These are phyloP conservation scores for Phytopythium montanum DNA, from an alignment of 352 stramenopile genomes.

Conservation along the genomic window DNA sequence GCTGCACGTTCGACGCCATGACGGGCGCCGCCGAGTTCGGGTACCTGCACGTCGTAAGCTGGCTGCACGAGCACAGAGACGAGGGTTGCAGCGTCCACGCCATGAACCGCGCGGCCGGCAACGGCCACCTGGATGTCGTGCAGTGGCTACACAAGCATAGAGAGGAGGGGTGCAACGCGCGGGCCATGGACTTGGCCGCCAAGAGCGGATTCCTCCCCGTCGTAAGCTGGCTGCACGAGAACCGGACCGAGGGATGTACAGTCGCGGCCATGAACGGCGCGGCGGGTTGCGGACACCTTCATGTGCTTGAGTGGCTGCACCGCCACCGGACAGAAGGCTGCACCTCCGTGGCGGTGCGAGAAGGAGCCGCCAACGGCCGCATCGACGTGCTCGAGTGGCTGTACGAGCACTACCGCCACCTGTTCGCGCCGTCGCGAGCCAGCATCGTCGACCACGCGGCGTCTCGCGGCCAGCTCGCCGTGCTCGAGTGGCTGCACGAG, in stretches of 20 bases:
- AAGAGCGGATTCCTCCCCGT: slow-evolving; percentile 46
- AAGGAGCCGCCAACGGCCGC: slow-evolving; percentile 38
- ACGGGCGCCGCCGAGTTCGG: slow-evolving; percentile 31
- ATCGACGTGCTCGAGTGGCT: slow-evolving; percentile 39
- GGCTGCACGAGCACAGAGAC: slow-evolving; percentile 27
- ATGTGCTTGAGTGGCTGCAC: slow-evolving; percentile 55
- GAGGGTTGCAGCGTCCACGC: slow-evolving; percentile 38
- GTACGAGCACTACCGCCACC: slow-evolving; percentile 17
- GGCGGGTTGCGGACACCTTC: slow-evolving; percentile 37
- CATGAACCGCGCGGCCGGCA: slow-evolving; percentile 43
- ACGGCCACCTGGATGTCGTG: slow-evolving; percentile 42
- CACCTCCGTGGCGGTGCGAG: slow-evolving; percentile 21
- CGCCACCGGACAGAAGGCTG: slow-evolving; percentile 33
- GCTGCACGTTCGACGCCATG: slow-evolving; percentile 36
- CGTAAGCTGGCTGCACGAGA: slow-evolving; percentile 44
- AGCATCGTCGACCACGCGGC: slow-evolving; percentile 42
- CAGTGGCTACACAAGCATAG: slow-evolving; percentile 38
- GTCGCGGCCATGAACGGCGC: slow-evolving; percentile 46
- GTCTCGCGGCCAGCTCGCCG: slow-evolving; percentile 23
- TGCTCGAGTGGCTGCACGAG: slow-evolving; percentile 38
- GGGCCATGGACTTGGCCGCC: slow-evolving; percentile 46
- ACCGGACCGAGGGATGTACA: slow-evolving; percentile 36
- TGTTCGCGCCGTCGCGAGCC: slow-evolving; percentile 22
- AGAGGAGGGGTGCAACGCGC: slow-evolving; percentile 25
- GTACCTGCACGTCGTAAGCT: slow-evolving; percentile 32